Base-by-base conservation (phyloP, 768 basidiomycete species). In the Lentinula aciculospora region DNA sequence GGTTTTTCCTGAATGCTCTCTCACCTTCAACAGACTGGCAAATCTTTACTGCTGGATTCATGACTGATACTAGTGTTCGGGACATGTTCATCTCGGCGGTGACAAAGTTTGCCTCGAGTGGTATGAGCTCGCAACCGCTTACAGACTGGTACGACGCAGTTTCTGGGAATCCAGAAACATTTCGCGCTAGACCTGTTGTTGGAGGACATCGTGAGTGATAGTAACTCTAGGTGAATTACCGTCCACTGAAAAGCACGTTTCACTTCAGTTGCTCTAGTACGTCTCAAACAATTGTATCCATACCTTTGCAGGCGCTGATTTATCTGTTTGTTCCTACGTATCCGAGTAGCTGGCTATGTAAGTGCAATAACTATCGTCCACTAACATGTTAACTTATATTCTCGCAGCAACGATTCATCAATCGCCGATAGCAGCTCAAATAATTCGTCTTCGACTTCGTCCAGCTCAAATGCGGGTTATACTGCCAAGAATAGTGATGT, bases 121-220 rank as follows among this genome's bases (percentile, higher is more conserved):
- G 72, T 23, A 58, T 59, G 9, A 74, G 69, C 61, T 61, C 56
- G 31, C 62, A 63, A 58, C 69, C 74, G 17, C 66, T 76, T 32
- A 67, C 71, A 0, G 75, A 76, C 57, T 73, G 71, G 72, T 77
- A 76, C 59, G 73, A 76, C 61, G 72, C 76, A 2, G 56, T 62
- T n/a, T 65, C 67, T 49, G 77, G 74, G 6, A 44, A 57, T 2
- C 63, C 64, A 4, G 60, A 69, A 29, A 72, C 72, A 3, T 77
- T 78, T 71, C 66, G 64, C 31, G 74, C 76, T 1, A 66, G 76
- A 21, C 76, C 75, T 0, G 76, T 77, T 28, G 71, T 72, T 1
- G 76, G 75, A 9, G 76, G 74, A 10, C 74, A 76, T 25, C 53
- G 53, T 54, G 27, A 40, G 53, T 27, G 10, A 34, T 21, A 7